Base-by-base conservation (phyloP, 306 rosid species). In the Acacia melanoxylon region DNA sequence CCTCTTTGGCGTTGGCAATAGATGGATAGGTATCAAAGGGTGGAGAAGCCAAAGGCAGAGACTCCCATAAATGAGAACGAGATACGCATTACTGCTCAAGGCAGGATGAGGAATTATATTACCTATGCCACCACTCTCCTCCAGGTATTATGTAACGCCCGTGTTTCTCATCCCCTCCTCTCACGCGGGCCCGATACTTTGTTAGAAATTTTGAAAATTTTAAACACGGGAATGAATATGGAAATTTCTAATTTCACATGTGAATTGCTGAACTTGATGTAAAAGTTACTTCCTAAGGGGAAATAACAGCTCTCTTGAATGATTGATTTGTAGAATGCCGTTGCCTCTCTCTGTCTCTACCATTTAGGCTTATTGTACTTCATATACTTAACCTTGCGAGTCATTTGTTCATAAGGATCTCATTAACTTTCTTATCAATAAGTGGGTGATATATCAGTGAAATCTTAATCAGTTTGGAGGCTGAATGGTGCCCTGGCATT, bases 21-120 rank as follows among this genome's bases (percentile, higher is more conserved):
- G 85, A 88, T 94, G 98, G 97, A 94, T 90, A 88, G 97, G 86
- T 92, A 92, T 75, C 97, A 92, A 88, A 89, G 98, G 84, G 97
- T 94, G 82, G 97, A 90, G 91, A 94, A 92, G 87, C 96, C 97
- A 13, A 91, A 87, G 81, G 75, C 85, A 0, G 94, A 89, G 31
- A 83, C 73, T 80, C 89, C 92, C 14, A 92, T 94, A 16, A 91
- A 89, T 40, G 98, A 92, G 87, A 94, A 94, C 58, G 98, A 94
- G 89, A 94, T 94, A 79, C 97, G 96, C 79, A 91, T 94, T 77
- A 94, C 97, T 17, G 68, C 91, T 78, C 98, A 94, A 62, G 98
- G 97, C 65, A 85, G 97, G 80, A 92, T 92, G 94, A 86, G 97
- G 79, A 94, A 91, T 67, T 94, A 91, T 56, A 92, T 92, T 81